These are phyloP conservation scores for Cordyceps sp. DNA, from an alignment of 2,329 filamentous ascomycete species.

Conservation along the genomic window DNA sequence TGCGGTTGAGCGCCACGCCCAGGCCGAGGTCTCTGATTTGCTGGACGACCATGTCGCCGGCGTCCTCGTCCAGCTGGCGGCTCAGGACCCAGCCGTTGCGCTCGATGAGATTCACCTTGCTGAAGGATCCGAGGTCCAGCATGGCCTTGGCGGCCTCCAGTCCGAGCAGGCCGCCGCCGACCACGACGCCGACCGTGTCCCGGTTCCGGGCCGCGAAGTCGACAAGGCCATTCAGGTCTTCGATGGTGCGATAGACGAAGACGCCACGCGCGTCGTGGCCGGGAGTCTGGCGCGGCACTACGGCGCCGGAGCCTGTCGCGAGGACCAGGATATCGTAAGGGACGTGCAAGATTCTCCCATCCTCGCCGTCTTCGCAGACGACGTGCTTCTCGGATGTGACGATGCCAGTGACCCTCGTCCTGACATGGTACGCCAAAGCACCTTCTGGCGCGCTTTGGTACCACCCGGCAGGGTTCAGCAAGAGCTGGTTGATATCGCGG, in stretches of 20 bases:
- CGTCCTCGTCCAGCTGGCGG: slow-evolving; percentile 67
- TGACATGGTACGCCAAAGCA: slow-evolving; percentile 62
- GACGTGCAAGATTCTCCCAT: no score
- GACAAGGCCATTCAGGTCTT: slow-evolving; percentile 65
- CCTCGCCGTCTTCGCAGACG: slow-evolving; percentile 52
- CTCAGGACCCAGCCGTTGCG: slow-evolving; percentile 70
- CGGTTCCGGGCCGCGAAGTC: slow-evolving; percentile 50
- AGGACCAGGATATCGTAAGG: slow-evolving; percentile 69
- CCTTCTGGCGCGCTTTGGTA: slow-evolving; percentile 51
- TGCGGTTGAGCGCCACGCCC: slow-evolving; percentile 62
- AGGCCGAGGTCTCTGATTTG: slow-evolving; percentile 65
- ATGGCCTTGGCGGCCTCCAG: slow-evolving; percentile 85
- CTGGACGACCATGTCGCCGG: slow-evolving; percentile 65
- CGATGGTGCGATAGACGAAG: slow-evolving; percentile 79
- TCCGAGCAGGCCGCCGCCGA: slow-evolving; percentile 72
- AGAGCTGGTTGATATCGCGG: slow-evolving; percentile 70
- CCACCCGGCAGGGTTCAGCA: slow-evolving; percentile 64
- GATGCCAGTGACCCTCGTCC: slow-evolving; percentile 52
- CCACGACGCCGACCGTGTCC: slow-evolving; percentile 57
- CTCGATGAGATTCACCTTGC: slow-evolving; percentile 64
- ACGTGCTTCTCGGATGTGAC: slow-evolving; percentile 47
- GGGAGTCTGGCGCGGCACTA: slow-evolving; percentile 54
- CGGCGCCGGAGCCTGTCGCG: slow-evolving; percentile 72
- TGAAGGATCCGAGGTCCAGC: slow-evolving; percentile 66
- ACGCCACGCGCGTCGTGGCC: slow-evolving; percentile 68